Base-by-base conservation (phyloP, 495 filamentous ascomycete genomes). In the Astrothelium subdiscretum region DNA sequence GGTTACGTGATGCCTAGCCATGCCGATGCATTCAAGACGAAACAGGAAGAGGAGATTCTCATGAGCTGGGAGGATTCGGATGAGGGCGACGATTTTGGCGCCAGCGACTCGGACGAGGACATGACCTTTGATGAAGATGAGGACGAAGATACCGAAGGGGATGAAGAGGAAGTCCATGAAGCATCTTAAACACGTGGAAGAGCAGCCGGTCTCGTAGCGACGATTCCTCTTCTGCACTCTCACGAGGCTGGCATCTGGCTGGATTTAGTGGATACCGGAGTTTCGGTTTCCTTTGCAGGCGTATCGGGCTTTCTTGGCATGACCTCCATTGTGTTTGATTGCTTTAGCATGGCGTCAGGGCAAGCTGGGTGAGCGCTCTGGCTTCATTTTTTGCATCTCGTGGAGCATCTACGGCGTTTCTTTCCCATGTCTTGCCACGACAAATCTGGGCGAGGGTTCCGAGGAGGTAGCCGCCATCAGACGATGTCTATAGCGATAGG, bases 1-100 rank as follows among this genome's bases (percentile, higher is more conserved):
- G 90, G 80, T 2, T 96, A 91, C 66, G 79, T 81, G 42, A 92
- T 98, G 88, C 94, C 94, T 2, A 87, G 83, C 11, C 77, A 83
- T 62, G 81, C 82, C 60, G 81, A 75, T 5, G 83, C 88, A 58
- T 74, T 80, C 13, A 79, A 79, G 42, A 85, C 84, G 22, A 85
- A 88, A 65, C 84, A 89, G 68, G 73, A 77, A 13, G 82, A 84
- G 31, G 85, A 90, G 48, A 90, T 95, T 63, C 95, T 91, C 24
- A 72, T 75, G 60, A 71, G 66, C 71, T 96, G 92, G 89, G 82
- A 80, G 38, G 91, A 92, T 66, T 87, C 83, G 43, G 90, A 90
- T 68, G 85, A 62, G 1, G 83, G 88, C 54, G 89, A 92, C 65
- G 72, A 74, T 32, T 92, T 95, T 73, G 83, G 83, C 13, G 90